Evolutionary conservation across 2,329 filamentous ascomycete genomes (phyloP), one percentile per base, ranked within the genome.

Genomic region (Curvularia sp.): DNA sequence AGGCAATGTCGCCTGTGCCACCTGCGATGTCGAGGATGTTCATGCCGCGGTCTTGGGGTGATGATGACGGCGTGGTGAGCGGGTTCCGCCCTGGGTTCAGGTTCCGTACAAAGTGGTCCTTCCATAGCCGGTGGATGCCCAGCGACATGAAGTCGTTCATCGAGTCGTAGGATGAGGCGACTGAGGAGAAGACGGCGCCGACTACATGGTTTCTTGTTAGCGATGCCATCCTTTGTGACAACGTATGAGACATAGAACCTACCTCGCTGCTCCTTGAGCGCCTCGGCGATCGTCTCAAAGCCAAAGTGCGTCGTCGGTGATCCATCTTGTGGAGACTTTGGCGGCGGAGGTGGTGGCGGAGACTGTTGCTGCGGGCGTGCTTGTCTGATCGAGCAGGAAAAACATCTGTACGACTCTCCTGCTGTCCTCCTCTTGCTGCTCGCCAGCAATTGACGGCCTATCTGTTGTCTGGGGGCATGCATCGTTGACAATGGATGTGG

Each of bases 121-220:
- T 99, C 95, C 95, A 99, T 38, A 99, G 82, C 43, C 95, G 90
- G 78, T 99, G 95, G 80, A 97, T 93, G 55, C 95, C 95, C 48
- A 99, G 86, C 7, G 95, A 98, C 95, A 99, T 99, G 67, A 98
- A 85, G 78, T 99, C 95, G 81, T 99, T 99, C 95, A 99, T 99
- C 62, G 89, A 90, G 79, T 99, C 95, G 80, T 99, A 99, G 18
- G 90, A 92, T 63, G 91, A 88, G 67, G 95, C 95, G 41, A 99
- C 95, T 66, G 90, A 97, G 78, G 92, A 94, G 82, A 99, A 99
- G 58, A 99, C 95, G 42, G 86, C 88, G 60, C 90, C 90, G 41
- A 97, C 93, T 84, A 20, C 41, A 2, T 6, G 8, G n/a, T 24
- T 15, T 31, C 81, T 77, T 72, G 44, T 80, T 24, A 43, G 60